A percentile compares a stretch with the other conserved stretches of the same genome.
Conservation (phyloP, 2,329 filamentous ascomycete species). For the Ceratocystis papillata region DNA sequence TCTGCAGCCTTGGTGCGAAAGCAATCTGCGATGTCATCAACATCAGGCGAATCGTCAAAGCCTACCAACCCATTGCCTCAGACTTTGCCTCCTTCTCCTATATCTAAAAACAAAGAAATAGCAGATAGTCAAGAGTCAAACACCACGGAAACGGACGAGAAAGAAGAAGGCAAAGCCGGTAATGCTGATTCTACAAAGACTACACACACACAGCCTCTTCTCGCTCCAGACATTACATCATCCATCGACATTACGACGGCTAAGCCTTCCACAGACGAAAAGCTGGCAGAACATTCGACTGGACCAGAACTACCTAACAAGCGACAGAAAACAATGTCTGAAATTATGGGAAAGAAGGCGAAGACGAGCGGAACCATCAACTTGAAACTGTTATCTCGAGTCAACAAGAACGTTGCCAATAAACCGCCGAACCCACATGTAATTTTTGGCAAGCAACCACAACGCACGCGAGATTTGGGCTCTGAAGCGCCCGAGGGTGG, state of each 20-base stretch:
- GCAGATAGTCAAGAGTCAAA: constrained; percentile 1
- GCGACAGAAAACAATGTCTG: constrained; percentile 22
- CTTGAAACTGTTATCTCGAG: constrained; percentile 25
- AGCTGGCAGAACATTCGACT: not conserved
- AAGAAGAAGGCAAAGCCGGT: not conserved
- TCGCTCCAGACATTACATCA: not conserved
- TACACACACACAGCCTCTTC: not conserved
- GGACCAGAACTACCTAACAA: not conserved
- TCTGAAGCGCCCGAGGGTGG: constrained; percentile 36
- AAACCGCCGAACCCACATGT: constrained; percentile 51
- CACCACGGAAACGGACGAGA: not conserved
- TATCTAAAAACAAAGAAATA: constrained; percentile 8
- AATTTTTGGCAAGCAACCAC: constrained; percentile 55
- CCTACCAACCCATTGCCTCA: not conserved
- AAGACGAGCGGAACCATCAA: not conserved
- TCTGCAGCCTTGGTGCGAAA: constrained; percentile 15
- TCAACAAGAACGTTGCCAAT: constrained; percentile 41
- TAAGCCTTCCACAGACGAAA: not conserved
- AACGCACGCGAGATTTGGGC: constrained; percentile 36
- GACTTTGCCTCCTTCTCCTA: not conserved
- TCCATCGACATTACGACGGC: not conserved
- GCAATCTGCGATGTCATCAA: not conserved
- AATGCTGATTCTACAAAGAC: not conserved
- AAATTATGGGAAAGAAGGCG: constrained; percentile 18
- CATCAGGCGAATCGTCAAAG: constrained; percentile 1